Conservation (phyloP, 768 basidiomycete genomes). For the Termitomyces sp. region DNA sequence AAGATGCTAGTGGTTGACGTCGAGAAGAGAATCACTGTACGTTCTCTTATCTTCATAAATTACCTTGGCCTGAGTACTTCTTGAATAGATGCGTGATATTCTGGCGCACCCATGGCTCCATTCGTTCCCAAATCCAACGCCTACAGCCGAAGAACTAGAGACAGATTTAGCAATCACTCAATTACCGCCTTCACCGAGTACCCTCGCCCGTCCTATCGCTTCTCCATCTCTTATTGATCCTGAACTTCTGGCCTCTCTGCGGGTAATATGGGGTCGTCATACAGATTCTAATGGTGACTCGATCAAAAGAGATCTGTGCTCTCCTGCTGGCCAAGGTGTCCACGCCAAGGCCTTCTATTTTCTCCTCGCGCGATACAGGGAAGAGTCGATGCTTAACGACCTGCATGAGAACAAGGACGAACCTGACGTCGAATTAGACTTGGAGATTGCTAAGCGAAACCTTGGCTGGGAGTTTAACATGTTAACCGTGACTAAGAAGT, state of each 20-base stretch:
- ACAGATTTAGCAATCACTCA: slow-evolving; percentile 22
- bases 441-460: slow-evolving; percentile 27
- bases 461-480: slow-evolving; percentile 34
- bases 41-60: slow-evolving; percentile 16
- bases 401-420: slow-evolving; percentile 44
- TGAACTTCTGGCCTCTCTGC: slow-evolving; percentile 73
- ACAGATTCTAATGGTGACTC: slow-evolving; percentile 45
- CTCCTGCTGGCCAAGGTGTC: slow-evolving; percentile 62
- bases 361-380: slow-evolving; percentile 70
- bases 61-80: neutral
- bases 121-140: slow-evolving; percentile 18
- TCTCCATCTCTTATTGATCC: slow-evolving; percentile 68
- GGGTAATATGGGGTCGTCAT: slow-evolving; percentile 80
- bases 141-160: slow-evolving; percentile 13
- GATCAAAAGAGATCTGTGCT: slow-evolving; percentile 64
- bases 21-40: slow-evolving; percentile 70
- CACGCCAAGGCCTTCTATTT: slow-evolving; percentile 90
- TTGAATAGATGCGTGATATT: slow-evolving; percentile 76
- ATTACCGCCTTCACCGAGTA: slow-evolving; percentile 58
- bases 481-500: slow-evolving; percentile 22
- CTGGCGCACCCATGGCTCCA: slow-evolving; percentile 79
- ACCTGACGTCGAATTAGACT: slow-evolving; percentile 10
- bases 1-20: slow-evolving; percentile 91
- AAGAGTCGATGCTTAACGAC: slow-evolving; percentile 40
- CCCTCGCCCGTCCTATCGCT: slow-evolving; percentile 64